Evolutionary conservation across 2,329 filamentous ascomycete species (phyloP), one percentile per base, ranked within the genome.

Genomic region (Fusarium continuum): DNA sequence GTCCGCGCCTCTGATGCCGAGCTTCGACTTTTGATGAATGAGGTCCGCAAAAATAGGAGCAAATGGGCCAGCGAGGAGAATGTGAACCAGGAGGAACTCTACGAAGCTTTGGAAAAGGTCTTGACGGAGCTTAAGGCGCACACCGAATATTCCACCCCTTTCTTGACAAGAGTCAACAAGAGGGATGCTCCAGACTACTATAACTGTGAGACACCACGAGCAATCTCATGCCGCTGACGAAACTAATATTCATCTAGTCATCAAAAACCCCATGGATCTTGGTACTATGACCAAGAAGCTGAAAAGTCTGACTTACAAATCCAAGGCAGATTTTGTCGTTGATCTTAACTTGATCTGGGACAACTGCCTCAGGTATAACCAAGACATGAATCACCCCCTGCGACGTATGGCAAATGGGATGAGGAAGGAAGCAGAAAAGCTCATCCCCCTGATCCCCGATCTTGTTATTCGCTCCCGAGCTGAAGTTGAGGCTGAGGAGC

Each of bases 41-140:
- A 99, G 77, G 95, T 99, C 16, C 88, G 95, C 64, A 99, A 98
- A 77, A 98, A 98, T 70, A 85, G 95, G 71, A 98, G 94, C 77
- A 99, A 99, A 79, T 99, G 95, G 95, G 94, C 95, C 4, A 98
- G 91, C 75, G 95, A 98, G 76, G 95, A 99, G 70, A 95, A 96
- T 68, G 90, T 99, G 61, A 94, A 95, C 57, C 95, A 99, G 77
- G 95, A 99, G 77, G 95, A 99, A 77, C 83, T 99, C 6, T 99
- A 99, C 74, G 95, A 99, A 79, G 92, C 95, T 10, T 84, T 95
- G 13, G 95, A 99, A 76, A 98, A 98, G 79, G 95, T 99, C 47
- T 83, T 99, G 72, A 96, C 93, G 72, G 94, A 98, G 76, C 87
- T 99, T 52, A 98, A 98, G 77, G 95, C 95, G 29, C 93, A 96